Evolutionary conservation across 164 flowering plant species (phyloP).

Genomic region (Magnolia kwangsiensis): DNA sequence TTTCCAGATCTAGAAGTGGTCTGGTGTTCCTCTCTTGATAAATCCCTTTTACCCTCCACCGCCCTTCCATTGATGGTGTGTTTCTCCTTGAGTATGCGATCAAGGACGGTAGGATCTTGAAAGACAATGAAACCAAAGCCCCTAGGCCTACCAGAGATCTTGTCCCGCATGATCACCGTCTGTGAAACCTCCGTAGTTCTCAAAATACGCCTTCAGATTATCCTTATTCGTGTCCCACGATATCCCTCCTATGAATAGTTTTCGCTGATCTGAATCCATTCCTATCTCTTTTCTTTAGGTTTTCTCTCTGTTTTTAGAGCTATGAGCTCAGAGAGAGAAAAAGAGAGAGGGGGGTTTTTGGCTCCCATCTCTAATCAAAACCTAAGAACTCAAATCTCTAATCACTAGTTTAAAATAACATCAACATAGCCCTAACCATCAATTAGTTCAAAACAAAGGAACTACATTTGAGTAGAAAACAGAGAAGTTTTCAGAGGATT

Average conservation of each 20-base stretch:
- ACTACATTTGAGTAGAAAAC: too few relatives aligned
- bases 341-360: neutral
- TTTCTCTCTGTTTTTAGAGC: neutral
- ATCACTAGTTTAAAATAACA: too few relatives aligned
- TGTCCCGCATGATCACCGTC: constrained; percentile 75
- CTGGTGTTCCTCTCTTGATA: constrained; percentile 82
- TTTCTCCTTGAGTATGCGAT: constrained; percentile 72
- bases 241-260: constrained; percentile 89
- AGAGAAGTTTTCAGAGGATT: too few relatives aligned
- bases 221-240: constrained; percentile 93
- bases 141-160: constrained; percentile 54
- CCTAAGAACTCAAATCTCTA: too few relatives aligned
- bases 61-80: constrained; percentile 79
- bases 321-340: neutral
- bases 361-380: too few relatives aligned
- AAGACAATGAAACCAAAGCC: constrained; percentile 72
- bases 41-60: constrained; percentile 84
- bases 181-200: constrained; percentile 67
- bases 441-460: too few relatives aligned
- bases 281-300: neutral
- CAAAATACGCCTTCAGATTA: constrained; percentile 65
- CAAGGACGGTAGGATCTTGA: constrained; percentile 59
- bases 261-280: constrained; percentile 91
- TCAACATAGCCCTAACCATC: too few relatives aligned
- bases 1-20: constrained; percentile 48